Percentiles rank a stretch among this genome's conserved stretches.
phyloP scores from a whole-genome alignment of 2,329 filamentous ascomycete species.

The Epichloe amarillans region DNA sequence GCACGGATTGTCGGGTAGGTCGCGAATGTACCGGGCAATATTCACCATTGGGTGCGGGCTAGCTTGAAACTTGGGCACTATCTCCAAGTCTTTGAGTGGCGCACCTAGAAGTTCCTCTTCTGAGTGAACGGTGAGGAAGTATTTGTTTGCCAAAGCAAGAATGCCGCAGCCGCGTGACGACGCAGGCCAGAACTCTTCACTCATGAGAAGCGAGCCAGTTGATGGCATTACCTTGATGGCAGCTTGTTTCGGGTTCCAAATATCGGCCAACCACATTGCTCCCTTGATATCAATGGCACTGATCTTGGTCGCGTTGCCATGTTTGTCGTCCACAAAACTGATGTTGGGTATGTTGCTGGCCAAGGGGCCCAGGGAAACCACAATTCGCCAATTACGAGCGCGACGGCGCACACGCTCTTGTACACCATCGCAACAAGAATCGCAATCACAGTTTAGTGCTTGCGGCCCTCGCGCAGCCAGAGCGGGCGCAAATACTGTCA shows the following conservation, averaged over 20 bases:
- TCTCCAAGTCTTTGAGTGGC: conserved; percentile 9
- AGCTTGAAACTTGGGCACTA: conserved; percentile 8
- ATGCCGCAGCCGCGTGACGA: conserved; percentile 34
- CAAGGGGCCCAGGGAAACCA: conserved; percentile 25
- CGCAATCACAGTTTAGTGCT: conserved; percentile 4
- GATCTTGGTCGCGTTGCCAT: conserved; percentile 35
- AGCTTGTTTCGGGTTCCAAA: conserved; percentile 29
- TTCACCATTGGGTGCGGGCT: conserved; percentile 12
- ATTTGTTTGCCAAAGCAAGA: conserved; percentile 29
- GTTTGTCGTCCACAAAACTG: conserved; percentile 32
- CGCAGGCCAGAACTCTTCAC: conserved; percentile 17
- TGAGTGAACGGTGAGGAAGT: conserved; percentile 26
- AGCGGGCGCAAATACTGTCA: conserved; percentile 40
- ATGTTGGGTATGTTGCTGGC: conserved; percentile 40
- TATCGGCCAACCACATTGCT: conserved; percentile 34
- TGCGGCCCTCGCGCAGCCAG: conserved; percentile 11
- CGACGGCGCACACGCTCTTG: conserved; percentile 27
- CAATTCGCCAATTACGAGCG: conserved; percentile 35
- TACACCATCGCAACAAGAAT: conserved; percentile 2
- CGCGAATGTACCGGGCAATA: conserved; percentile 12
- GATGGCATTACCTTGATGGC: conserved; percentile 14
- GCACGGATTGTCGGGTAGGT: conserved; percentile 20
- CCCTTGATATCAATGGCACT: conserved; percentile 38
- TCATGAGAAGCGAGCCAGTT: conserved; percentile 10
- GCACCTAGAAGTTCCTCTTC: conserved; percentile 23